Conservation (phyloP, 2,329 filamentous ascomycete species). For the Claviceps sp. region DNA sequence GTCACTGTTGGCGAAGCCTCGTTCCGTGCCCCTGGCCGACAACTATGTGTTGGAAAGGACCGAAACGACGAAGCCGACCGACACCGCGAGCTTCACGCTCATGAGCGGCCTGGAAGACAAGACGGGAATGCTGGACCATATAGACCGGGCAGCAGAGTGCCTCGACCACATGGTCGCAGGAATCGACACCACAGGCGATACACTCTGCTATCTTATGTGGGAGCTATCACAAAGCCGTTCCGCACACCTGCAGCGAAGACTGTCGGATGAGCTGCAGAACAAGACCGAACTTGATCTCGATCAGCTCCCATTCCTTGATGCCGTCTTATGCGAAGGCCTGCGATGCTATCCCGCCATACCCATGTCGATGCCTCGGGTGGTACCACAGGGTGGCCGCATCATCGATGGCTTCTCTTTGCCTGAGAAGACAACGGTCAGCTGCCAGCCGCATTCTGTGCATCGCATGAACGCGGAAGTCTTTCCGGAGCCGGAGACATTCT, state of each 20-base stretch:
- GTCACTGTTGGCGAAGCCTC: conserved; percentile 36
- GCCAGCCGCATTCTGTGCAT: conserved; percentile 48
- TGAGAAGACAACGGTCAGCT: conserved; percentile 41
- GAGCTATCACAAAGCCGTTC: conserved; percentile 50
- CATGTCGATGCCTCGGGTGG: conserved; percentile 51
- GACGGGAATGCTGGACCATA: conserved; percentile 29
- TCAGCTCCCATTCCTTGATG: conserved; percentile 45
- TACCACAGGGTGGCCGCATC: conserved; percentile 37
- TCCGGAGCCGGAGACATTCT: conserved; percentile 61
- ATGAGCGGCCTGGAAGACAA: conserved; percentile 44
- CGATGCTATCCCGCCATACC: conserved; percentile 51
- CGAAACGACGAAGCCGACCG: conserved; percentile 28
- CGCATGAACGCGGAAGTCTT: conserved; percentile 54
- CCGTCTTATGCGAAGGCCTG: conserved; percentile 47
- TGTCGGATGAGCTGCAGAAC: conserved; percentile 37
- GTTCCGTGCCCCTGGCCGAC: conserved; percentile 45
- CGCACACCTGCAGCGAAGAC: conserved; percentile 32
- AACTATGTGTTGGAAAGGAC: conserved; percentile 42
- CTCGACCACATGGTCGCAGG: conserved; percentile 60
- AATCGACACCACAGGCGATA: conserved; percentile 59
- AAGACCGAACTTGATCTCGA: conserved; percentile 29
- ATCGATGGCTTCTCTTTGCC: conserved; percentile 44
- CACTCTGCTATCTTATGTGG: conserved; percentile 58
- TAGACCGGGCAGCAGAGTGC: conserved; percentile 52
- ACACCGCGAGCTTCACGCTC: conserved; percentile 41